Evolutionary conservation across 2,329 filamentous ascomycete genomes (phyloP).

Genomic region (Helotiales sp.): DNA sequence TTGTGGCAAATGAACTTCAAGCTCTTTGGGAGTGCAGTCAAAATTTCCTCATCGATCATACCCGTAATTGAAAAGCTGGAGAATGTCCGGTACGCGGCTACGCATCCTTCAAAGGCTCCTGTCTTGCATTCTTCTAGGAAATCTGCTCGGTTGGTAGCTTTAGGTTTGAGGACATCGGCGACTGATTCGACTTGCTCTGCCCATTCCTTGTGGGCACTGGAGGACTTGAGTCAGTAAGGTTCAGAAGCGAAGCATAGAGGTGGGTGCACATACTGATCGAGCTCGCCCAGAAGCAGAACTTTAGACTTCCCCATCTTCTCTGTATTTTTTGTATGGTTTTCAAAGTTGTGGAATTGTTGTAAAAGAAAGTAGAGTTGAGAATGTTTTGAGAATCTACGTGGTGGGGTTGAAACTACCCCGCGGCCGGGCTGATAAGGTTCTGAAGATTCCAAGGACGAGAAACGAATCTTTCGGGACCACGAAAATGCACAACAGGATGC

Average conservation of each 20-base stretch:
- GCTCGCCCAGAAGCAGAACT: slow-evolving; percentile 61
- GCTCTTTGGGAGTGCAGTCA: slow-evolving; percentile 54
- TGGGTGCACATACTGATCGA: slow-evolving; percentile 57
- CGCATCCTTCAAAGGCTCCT: slow-evolving; percentile 65
- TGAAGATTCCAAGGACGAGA: slow-evolving; percentile 2
- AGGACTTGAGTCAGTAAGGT: slow-evolving; percentile 6
- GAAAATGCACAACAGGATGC: background rate
- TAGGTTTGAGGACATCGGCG: slow-evolving; percentile 65
- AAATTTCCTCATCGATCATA: slow-evolving; percentile 67
- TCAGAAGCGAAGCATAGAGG: background rate
- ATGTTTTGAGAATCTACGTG: slow-evolving; percentile 2
- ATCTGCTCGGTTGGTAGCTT: slow-evolving; percentile 59
- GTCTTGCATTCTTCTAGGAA: slow-evolving; percentile 69
- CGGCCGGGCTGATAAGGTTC: slow-evolving; percentile 22
- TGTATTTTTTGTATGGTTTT: too few species aligned
- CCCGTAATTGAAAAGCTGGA: slow-evolving; percentile 65
- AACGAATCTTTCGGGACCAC: background rate
- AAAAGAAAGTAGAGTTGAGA: too few species aligned
- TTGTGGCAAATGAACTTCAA: slow-evolving; percentile 62
- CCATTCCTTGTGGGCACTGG: slow-evolving; percentile 67
- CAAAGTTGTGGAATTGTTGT: too few species aligned
- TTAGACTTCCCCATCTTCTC: slow-evolving; percentile 52
- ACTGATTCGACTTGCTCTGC: slow-evolving; percentile 53
- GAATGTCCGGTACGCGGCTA: slow-evolving; percentile 72
- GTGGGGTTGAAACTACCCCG: slow-evolving; percentile 30